These are phyloP conservation scores for Parsonsia alboflavescens DNA, from an alignment of 257 asterid genomes.

Conservation along the genomic window DNA sequence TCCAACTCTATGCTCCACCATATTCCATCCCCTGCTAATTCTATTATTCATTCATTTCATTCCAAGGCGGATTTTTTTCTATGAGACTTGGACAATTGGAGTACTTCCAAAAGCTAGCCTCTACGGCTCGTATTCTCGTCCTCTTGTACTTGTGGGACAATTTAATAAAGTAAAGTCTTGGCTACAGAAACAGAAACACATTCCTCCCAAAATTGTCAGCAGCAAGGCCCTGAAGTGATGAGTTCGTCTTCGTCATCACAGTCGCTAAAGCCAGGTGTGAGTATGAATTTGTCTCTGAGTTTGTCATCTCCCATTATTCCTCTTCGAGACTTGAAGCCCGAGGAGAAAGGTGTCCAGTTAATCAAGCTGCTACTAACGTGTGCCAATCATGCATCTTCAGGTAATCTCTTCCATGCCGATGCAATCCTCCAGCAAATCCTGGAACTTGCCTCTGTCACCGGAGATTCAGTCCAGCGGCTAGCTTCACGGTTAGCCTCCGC, in stretches of 20 bases:
- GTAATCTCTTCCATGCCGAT: slow-evolving; percentile 52
- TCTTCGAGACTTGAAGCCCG: slow-evolving; percentile 24
- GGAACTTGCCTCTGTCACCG: slow-evolving; percentile 35
- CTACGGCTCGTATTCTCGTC: no score
- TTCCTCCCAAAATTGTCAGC: no score
- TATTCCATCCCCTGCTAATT: no score
- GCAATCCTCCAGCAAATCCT: slow-evolving; percentile 38
- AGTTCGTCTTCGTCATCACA: slow-evolving; percentile 31
- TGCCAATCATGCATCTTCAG: slow-evolving; percentile 41
- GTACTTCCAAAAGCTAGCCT: no score
- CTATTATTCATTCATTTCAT: no score
- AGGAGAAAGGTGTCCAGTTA: slow-evolving; percentile 37
- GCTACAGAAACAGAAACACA: no score
- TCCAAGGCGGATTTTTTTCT: no score
- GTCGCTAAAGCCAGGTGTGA: slow-evolving; percentile 31
- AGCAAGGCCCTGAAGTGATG: slow-evolving; percentile 23
- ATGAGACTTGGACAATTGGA: no score
- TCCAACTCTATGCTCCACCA: no score
- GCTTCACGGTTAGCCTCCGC: slow-evolving; percentile 47
- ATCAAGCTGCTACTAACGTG: slow-evolving; percentile 47
- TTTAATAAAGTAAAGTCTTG: no score
- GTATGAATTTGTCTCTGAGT: slow-evolving; percentile 36
- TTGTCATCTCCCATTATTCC: slow-evolving; percentile 20
- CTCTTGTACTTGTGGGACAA: no score
- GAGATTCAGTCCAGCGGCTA: slow-evolving; percentile 50